Conservation (phyloP, 108 stramenopile genomes). For the Cyclotella sp. region DNA sequence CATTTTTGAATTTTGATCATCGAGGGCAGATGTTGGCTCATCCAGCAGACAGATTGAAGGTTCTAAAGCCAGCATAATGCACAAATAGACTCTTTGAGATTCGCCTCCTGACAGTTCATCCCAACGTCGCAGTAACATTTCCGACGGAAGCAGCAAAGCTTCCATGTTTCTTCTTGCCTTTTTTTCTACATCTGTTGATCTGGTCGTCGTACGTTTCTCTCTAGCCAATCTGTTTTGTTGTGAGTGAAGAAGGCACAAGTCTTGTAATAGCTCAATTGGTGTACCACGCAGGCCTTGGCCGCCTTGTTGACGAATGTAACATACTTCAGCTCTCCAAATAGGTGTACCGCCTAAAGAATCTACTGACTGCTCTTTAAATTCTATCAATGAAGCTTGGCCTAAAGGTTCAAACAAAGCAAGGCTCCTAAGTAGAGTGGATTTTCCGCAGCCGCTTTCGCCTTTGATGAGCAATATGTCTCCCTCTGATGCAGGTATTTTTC, state of each 20-base stretch:
- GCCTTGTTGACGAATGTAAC: conserved; percentile 10
- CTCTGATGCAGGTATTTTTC: background rate
- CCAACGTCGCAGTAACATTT: conserved; percentile 52
- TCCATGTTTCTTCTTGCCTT: background rate
- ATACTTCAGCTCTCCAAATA: background rate
- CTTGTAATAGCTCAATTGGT: background rate
- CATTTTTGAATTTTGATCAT: conserved; percentile 40
- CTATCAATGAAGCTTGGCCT: background rate
- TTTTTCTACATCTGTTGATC: conserved; percentile 11
- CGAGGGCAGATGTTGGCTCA: conserved; percentile 72
- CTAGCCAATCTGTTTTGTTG: background rate
- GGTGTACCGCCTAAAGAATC: conserved; percentile 22
- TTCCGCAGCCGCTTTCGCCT: conserved; percentile 68
- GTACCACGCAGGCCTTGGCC: conserved; percentile 19
- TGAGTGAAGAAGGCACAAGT: background rate
- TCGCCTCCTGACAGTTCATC: conserved; percentile 76
- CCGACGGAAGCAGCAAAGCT: background rate
- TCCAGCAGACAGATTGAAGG: conserved; percentile 74
- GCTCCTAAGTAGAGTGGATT: conserved; percentile 64
- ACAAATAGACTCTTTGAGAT: conserved; percentile 69
- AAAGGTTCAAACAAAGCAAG: conserved; percentile 51
- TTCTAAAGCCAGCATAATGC: conserved; percentile 58
- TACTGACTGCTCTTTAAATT: background rate
- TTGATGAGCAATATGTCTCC: conserved; percentile 37
- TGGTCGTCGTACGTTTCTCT: background rate